Evolutionary conservation across 2,329 filamentous ascomycete species (phyloP).

Genomic region (Chalara sp.): DNA sequence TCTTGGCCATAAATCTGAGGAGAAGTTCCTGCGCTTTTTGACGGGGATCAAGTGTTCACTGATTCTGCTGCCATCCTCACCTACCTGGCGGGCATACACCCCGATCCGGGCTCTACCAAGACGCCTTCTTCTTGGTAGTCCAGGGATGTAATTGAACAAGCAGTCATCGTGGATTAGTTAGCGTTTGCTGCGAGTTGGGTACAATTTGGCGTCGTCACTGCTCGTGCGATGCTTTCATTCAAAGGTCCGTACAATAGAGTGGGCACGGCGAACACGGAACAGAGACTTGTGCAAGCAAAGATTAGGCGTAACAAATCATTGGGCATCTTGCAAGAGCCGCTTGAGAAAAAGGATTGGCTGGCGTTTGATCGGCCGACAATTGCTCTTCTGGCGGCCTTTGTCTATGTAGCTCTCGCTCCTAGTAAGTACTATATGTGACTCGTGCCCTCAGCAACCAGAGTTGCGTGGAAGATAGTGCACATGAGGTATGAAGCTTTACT

Average conservation of each 20-base stretch:
- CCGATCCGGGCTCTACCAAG: background rate
- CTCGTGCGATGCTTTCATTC: background rate
- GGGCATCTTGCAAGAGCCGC: background rate
- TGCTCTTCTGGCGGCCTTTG: background rate
- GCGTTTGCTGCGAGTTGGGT: background rate
- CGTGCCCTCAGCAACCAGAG: no score
- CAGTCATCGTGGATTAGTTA: background rate
- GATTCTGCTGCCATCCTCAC: background rate
- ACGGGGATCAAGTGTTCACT: background rate
- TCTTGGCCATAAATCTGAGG: background rate
- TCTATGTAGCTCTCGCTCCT: background rate
- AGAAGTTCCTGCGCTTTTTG: background rate
- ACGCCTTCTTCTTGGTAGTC: background rate
- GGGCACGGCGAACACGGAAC: background rate
- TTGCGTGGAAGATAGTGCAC: no score
- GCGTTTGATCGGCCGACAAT: background rate
- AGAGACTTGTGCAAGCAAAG: background rate
- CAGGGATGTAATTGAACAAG: background rate
- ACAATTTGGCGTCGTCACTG: background rate
- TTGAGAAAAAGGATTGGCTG: background rate
- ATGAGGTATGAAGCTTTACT: background rate
- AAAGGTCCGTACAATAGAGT: background rate
- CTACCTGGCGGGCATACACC: background rate
- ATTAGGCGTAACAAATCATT: background rate
- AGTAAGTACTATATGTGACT: background rate